Evolutionary conservation across 768 basidiomycete genomes (phyloP), one percentile per base, ranked within the genome.

Genomic region (Rhizopogon vesiculosus): DNA sequence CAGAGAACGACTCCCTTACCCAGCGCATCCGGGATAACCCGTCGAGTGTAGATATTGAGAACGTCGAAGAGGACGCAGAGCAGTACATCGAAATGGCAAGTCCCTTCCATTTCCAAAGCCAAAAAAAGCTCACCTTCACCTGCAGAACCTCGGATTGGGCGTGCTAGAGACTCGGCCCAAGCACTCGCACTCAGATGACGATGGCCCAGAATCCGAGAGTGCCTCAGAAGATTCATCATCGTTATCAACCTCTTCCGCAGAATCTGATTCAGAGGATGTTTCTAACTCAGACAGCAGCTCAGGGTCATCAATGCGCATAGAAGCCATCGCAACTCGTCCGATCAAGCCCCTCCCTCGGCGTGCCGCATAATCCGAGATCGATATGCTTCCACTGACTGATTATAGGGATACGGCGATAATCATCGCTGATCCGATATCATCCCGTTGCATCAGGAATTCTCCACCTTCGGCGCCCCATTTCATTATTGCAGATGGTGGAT

Each of bases 21-120:
- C 72, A 76, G 55, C 74, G 74, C n/a, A 72, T 71, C 9, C 67
- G 76, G 40, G 66, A 68, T 41, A 76, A 84, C 56, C 85, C 84
- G 1, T 63, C 66, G 16, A 85, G 82, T 60, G 72, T 89, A n/a
- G 82, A 89, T 62, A 87, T 91, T 41, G 89, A 91, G 66, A 76
- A 85, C 55, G 61, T 89, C 22, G 69, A 72, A 7, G 74, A 71
- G 19, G 72, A 71, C n/a, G 74, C 72, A 50, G 75, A 73, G 1
- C 76, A 69, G 56, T 81, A 86, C 64, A 84, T 89, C 60, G 80
- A 88, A 66, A 87, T 88, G 85, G 86, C 83, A 59, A 49, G 71
- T 62, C 58, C 54, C 16, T 43, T 44, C 18, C 19, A 52, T 1
- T 16, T 25, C 42, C 16, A 18, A 19, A 40, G 19, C 35, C 35